Evolutionary conservation across 345 rosid species (phyloP).

Genomic region (Eucalyptus curtisii): DNA sequence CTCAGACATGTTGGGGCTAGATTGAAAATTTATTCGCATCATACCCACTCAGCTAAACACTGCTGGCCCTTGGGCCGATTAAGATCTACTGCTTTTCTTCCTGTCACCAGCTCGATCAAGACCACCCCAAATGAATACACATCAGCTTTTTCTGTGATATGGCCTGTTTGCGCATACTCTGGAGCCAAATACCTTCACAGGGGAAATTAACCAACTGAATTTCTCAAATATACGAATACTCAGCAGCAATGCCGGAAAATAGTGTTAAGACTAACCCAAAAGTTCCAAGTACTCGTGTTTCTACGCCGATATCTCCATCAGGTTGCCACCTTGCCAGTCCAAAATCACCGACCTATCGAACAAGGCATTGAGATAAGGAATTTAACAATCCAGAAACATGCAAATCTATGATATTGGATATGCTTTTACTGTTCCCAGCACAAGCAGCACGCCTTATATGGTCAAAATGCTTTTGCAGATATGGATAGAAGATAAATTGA

Average conservation of each 20-base stretch:
- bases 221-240: background rate
- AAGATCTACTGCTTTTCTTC: constrained; percentile 93
- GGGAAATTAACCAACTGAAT: background rate
- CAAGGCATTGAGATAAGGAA: background rate
- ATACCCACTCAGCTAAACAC: constrained; percentile 96
- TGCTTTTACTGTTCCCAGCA: background rate
- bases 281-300: constrained; percentile 95
- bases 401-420: background rate
- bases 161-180: constrained; percentile 97
- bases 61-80: constrained; percentile 94
- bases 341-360: constrained; percentile 85
- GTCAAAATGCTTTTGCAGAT: background rate
- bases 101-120: constrained; percentile 88
- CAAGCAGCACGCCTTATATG: background rate
- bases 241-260: background rate
- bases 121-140: constrained; percentile 98
- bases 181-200: constrained; percentile 88
- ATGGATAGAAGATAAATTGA: background rate
- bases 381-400: constrained; percentile 26
- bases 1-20: background rate
- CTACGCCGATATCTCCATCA: constrained; percentile 90
- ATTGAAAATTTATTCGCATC: background rate
- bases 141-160: constrained; percentile 95
- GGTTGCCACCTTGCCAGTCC: constrained; percentile 99
- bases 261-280: constrained; percentile 58